Evolutionary conservation across 2,329 filamentous ascomycete genomes (phyloP).

Genomic region (Zalaria sp.): DNA sequence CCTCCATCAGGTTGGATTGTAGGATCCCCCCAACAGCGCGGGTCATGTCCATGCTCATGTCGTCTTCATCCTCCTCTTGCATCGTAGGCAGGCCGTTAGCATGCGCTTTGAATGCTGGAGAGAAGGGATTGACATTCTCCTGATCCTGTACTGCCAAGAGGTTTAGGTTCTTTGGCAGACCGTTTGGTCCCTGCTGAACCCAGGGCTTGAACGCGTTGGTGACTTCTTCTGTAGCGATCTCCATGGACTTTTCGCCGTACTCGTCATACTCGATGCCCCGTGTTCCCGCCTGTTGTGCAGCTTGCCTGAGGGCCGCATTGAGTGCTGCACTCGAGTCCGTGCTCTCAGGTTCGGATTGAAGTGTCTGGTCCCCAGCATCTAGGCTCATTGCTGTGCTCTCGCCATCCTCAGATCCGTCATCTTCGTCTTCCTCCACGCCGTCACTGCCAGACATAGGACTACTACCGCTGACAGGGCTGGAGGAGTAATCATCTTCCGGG

Average conservation of each 20-base stretch:
- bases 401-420: constrained; percentile 30
- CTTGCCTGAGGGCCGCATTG: constrained; percentile 64
- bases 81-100: constrained; percentile 11
- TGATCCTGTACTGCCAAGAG: constrained; percentile 23
- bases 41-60: constrained; percentile 92
- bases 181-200: constrained; percentile 39
- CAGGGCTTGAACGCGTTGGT: constrained; percentile 64
- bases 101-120: constrained; percentile 25
- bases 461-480: constrained; percentile 61
- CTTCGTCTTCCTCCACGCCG: constrained; percentile 41
- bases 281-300: constrained; percentile 61
- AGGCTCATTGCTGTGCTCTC: constrained; percentile 73
- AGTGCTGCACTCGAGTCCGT: constrained; percentile 59
- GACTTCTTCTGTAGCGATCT: constrained; percentile 48
- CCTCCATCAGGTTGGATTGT: neutral
- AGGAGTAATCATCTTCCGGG: constrained; percentile 53
- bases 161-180: constrained; percentile 4
- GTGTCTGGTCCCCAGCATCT: constrained; percentile 48
- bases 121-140: constrained; percentile 36
- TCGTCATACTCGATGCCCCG: constrained; percentile 46
- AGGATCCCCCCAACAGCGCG: constrained; percentile 64
- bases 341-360: constrained; percentile 17
- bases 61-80: constrained; percentile 29
- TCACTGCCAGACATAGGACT: constrained; percentile 26
- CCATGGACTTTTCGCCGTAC: constrained; percentile 36